Percentiles rank a stretch among this genome's conserved stretches.
Conservation (phyloP, 169 alveolate species). For the Plasmodium sp. region DNA sequence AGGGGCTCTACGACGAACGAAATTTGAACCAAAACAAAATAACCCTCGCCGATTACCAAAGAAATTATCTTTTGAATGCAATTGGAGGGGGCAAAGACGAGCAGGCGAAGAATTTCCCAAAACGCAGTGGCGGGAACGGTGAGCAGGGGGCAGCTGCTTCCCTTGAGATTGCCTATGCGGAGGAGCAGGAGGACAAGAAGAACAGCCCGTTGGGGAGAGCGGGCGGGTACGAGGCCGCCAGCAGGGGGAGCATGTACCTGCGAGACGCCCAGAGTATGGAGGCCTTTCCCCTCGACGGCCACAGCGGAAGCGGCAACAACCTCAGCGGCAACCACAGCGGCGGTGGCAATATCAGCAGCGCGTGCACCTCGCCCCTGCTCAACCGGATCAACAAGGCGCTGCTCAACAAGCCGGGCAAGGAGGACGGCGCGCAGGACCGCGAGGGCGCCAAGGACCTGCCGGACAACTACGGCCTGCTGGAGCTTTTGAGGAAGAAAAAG, state of each 20-base stretch:
- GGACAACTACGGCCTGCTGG: not conserved
- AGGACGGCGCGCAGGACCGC: not conserved
- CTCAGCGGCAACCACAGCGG: not conserved
- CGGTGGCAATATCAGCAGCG: not conserved
- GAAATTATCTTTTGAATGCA: not conserved
- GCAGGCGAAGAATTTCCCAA: not conserved
- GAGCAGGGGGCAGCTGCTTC: not conserved
- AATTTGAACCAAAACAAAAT: not conserved
- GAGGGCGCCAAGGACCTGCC: not conserved
- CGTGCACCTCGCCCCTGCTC: conserved; percentile 15
- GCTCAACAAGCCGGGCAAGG: not conserved
- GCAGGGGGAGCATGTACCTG: not conserved
- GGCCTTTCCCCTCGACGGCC: not conserved
- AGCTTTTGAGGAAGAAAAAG: conserved; percentile 11
- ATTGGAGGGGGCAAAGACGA: not conserved
- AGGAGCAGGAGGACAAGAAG: not conserved
- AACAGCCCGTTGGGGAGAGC: not conserved
- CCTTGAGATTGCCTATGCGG: not conserved
- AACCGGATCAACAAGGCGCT: conserved; percentile 10
- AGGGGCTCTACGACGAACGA: not conserved
- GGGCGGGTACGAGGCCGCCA: not conserved
- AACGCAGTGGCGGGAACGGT: not conserved
- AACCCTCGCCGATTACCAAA: not conserved
- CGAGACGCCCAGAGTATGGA: not conserved
- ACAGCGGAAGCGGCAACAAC: not conserved